Conservation (phyloP, 2,329 filamentous ascomycete species). For the Aspergillus intermedius region DNA sequence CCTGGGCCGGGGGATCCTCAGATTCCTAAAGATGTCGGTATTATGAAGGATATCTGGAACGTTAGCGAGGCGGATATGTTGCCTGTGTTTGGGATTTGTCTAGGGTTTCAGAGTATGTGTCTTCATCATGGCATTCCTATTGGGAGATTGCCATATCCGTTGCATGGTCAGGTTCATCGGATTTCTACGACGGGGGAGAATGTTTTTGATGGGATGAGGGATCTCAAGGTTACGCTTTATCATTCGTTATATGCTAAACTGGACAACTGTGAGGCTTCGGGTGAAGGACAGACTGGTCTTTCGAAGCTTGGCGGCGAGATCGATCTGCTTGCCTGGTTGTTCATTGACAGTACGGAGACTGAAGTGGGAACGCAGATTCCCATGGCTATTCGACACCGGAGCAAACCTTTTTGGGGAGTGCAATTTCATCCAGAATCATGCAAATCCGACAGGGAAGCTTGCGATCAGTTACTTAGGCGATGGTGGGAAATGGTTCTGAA, state of each 20-base stretch:
- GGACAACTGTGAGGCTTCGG: constrained; percentile 12
- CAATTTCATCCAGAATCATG: constrained; percentile 93
- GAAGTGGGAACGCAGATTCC: constrained; percentile 45
- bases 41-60: constrained; percentile 71
- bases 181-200: constrained; percentile 57
- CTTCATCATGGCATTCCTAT: constrained; percentile 62
- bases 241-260: constrained; percentile 55
- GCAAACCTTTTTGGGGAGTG: constrained; percentile 73
- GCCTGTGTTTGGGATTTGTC: constrained; percentile 80
- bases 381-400: constrained; percentile 67
- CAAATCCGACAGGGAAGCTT: constrained; percentile 58
- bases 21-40: constrained; percentile 67
- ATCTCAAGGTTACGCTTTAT: constrained; percentile 68
- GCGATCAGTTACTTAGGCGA: constrained; percentile 57
- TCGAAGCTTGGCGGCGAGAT: constrained; percentile 18
- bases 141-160: constrained; percentile 60
- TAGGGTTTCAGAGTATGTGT: constrained; percentile 80
- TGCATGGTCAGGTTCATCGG: constrained; percentile 72
- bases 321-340: constrained; percentile 58
- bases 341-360: constrained; percentile 31
- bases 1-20: constrained; percentile 82
- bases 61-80: constrained; percentile 54
- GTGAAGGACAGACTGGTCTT: constrained; percentile 7
- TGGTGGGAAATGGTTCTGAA: constrained; percentile 64
- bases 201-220: constrained; percentile 58